phyloP scores from a whole-genome alignment of 345 rosid species.

The Syzygium oleosum region DNA sequence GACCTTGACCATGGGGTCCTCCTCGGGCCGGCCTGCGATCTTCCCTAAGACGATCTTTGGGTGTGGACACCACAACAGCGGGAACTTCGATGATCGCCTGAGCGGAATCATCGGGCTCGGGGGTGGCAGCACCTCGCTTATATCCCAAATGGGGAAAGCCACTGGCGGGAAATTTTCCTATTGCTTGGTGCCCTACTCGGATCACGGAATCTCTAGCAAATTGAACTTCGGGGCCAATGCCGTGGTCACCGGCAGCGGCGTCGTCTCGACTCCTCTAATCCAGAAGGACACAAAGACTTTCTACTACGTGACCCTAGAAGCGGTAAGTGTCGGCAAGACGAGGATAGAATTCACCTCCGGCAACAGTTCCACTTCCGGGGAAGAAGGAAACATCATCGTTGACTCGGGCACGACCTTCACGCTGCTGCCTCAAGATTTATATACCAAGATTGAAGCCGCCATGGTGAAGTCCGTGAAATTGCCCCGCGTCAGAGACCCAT shows the following conservation, averaged over 20 bases:
- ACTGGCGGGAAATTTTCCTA: slow-evolving; percentile 29
- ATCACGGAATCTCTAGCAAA: slow-evolving; percentile 18
- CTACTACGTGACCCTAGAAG: slow-evolving; percentile 46
- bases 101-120: slow-evolving; percentile 5
- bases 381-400: slow-evolving; percentile 3
- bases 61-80: slow-evolving; percentile 17
- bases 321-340: slow-evolving; percentile 15
- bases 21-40: background rate
- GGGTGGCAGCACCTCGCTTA: background rate
- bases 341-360: background rate
- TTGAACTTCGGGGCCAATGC: slow-evolving; percentile 5
- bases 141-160: background rate
- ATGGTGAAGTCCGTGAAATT: slow-evolving; percentile 8
- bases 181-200: slow-evolving; percentile 33
- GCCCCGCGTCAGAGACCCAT: slow-evolving; percentile 22
- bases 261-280: slow-evolving; percentile 31
- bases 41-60: slow-evolving; percentile 3
- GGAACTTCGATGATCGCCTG: background rate
- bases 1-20: slow-evolving; percentile 2
- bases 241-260: slow-evolving; percentile 1
- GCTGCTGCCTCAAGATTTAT: slow-evolving; percentile 26
- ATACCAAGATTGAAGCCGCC: slow-evolving; percentile 12
- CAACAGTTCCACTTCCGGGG: background rate
- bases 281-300: slow-evolving; percentile 17
- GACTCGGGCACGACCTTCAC: slow-evolving; percentile 22